These are phyloP conservation scores for Didymella lethalis DNA, from an alignment of 2,329 filamentous ascomycete species.

Conservation along the genomic window DNA sequence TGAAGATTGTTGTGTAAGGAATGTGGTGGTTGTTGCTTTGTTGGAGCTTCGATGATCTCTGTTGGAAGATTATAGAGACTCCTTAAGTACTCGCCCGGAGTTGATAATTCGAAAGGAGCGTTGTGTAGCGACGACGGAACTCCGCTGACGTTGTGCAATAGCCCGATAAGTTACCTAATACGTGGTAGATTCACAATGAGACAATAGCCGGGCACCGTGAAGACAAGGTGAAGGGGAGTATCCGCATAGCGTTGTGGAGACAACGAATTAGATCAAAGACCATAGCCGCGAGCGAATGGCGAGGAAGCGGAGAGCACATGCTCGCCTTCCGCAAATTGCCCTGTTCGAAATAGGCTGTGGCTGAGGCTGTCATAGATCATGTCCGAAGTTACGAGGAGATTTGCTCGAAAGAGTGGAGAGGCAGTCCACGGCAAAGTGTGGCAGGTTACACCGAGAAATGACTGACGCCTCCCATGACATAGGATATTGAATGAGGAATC, in stretches of 20 bases:
- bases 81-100: slow-evolving; percentile 23
- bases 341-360: background rate
- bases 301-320: slow-evolving; percentile 1
- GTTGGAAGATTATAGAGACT: slow-evolving; percentile 17
- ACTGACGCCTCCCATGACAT: background rate
- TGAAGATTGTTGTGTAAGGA: slow-evolving; percentile 20
- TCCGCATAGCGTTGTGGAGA: slow-evolving; percentile 11
- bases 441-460: background rate
- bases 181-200: slow-evolving; percentile 31
- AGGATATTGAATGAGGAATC: background rate
- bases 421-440: background rate
- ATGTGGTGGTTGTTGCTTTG: slow-evolving; percentile 19
- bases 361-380: background rate
- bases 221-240: slow-evolving; percentile 32
- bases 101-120: background rate
- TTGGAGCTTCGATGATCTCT: slow-evolving; percentile 23
- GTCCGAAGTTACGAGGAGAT: background rate
- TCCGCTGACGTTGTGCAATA: slow-evolving; percentile 25
- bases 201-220: slow-evolving; percentile 27
- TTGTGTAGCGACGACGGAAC: slow-evolving; percentile 19
- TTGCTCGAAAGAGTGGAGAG: background rate
- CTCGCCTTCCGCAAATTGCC: slow-evolving; percentile 1
- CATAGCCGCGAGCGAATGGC: slow-evolving; percentile 6
- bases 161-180: slow-evolving; percentile 15
- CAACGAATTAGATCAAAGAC: slow-evolving; percentile 19